These are phyloP conservation scores for Psilocybe azurescens DNA, from an alignment of 768 basidiomycete species.

Conservation along the genomic window DNA sequence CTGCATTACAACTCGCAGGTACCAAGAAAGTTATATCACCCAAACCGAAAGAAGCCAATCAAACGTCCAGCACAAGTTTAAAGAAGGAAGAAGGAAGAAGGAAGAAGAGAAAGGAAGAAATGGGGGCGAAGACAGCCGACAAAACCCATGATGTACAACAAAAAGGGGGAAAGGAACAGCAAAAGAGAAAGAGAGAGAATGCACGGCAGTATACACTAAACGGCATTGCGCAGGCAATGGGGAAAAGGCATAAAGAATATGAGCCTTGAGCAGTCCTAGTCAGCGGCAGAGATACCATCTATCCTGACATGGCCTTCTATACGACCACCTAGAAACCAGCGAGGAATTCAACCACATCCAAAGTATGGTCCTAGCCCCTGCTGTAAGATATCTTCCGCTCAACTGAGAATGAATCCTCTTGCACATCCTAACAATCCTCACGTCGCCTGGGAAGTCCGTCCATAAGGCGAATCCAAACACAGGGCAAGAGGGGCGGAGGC, in stretches of 20 bases:
- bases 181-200: not conserved
- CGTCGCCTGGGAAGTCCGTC: conserved; percentile 6
- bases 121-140: not conserved
- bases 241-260: conserved; percentile 19
- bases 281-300: conserved; percentile 1
- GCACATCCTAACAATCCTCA: conserved; percentile 10
- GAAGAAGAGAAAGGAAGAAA: conserved; percentile 1
- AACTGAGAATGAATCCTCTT: not conserved
- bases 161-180: not conserved
- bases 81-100: conserved; percentile 2
- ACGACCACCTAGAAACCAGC: conserved; percentile 12
- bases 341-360: not conserved
- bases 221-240: conserved; percentile 2
- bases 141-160: conserved; percentile 2
- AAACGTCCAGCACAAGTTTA: not conserved
- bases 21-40: not conserved
- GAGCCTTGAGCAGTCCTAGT: conserved; percentile 17
- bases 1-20: not conserved
- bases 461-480: conserved; percentile 5
- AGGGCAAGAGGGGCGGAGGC: conserved; percentile 2
- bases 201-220: conserved; percentile 1
- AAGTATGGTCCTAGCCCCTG: conserved; percentile 1
- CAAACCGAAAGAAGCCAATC: not conserved
- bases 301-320: conserved; percentile 17
- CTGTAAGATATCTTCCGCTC: conserved; percentile 5